These are phyloP conservation scores for Trichoderma sp. DNA, from an alignment of 2,329 filamentous ascomycete species.

Conservation along the genomic window DNA sequence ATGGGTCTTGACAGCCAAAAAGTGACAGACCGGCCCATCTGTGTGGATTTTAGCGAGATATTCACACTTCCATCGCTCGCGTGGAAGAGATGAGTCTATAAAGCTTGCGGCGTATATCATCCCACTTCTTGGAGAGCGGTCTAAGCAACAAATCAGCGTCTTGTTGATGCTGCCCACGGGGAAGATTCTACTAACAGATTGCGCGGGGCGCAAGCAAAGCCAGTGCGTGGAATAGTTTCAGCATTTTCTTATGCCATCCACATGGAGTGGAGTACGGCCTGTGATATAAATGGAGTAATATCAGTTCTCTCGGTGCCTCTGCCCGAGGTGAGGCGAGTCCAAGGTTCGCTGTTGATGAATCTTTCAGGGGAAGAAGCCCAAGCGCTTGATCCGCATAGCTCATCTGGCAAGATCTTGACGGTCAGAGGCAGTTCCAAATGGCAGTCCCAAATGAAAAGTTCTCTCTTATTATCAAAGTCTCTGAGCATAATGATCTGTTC, in stretches of 20 bases:
- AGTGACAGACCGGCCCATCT: neutral
- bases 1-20: neutral
- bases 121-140: neutral
- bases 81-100: neutral
- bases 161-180: neutral
- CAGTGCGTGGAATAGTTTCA: neutral
- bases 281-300: neutral
- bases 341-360: neutral
- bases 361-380: neutral
- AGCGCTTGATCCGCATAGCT: neutral
- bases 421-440: neutral
- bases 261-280: neutral
- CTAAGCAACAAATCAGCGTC: neutral
- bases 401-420: neutral
- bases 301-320: neutral
- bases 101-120: neutral
- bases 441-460: neutral
- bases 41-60: neutral
- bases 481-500: neutral
- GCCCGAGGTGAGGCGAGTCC: neutral
- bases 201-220: neutral
- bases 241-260: neutral
- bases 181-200: neutral
- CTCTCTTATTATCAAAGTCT: neutral
- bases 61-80: neutral